These are phyloP conservation scores for Nicotiana tomentosiformis DNA, from an alignment of 257 asterid species.

Conservation along the genomic window DNA sequence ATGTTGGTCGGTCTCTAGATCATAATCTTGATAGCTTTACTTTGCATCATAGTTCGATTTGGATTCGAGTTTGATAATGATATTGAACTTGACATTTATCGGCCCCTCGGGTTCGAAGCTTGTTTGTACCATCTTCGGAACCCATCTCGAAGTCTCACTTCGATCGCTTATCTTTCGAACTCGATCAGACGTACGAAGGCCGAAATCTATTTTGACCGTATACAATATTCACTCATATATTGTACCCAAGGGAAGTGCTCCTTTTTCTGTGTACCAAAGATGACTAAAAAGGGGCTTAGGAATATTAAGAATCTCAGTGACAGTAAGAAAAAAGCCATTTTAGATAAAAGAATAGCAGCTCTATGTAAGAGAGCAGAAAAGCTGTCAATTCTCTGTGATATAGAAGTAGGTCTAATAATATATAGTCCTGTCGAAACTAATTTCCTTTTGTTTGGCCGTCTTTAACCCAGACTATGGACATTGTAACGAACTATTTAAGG, in stretches of 20 bases:
- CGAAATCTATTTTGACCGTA: no score
- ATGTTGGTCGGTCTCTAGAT: no score
- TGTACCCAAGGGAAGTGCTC: not conserved
- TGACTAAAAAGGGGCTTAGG: conserved; percentile 26
- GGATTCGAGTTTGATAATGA: no score
- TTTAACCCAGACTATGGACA: conserved; percentile 7
- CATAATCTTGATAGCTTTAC: no score
- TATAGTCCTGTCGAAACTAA: not conserved
- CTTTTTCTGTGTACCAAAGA: not conserved
- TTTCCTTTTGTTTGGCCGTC: conserved; percentile 30
- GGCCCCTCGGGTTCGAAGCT: no score
- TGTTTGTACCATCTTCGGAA: no score
- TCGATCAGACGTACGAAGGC: no score
- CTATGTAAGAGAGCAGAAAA: not conserved
- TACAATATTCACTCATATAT: not conserved
- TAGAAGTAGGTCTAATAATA: conserved; percentile 19
- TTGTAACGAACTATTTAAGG: conserved; percentile 17
- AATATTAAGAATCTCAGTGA: conserved; percentile 18
- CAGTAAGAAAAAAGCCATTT: conserved; percentile 17
- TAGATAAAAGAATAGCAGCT: not conserved
- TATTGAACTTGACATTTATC: no score
- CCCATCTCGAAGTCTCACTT: no score
- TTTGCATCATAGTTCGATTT: no score
- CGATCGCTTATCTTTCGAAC: no score
- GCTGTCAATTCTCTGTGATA: no score